Conservation (phyloP, 1,284 basidiomycete genomes). For the Phaffia rhodozyma region DNA sequence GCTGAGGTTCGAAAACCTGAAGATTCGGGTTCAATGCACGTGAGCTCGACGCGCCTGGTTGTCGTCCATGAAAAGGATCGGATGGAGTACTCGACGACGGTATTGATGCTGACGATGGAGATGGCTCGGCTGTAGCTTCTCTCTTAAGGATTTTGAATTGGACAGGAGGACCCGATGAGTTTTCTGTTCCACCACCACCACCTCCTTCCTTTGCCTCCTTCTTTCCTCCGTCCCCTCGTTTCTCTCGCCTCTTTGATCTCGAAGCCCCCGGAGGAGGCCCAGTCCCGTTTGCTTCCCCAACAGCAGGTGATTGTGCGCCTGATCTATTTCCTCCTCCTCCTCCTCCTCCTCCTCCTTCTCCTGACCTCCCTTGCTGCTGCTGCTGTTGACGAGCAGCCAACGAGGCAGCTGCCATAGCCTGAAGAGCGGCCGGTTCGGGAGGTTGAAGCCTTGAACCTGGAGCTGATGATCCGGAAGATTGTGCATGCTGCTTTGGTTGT, state of each 20-base stretch:
- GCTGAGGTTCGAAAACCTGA: too few species aligned
- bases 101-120: too few species aligned
- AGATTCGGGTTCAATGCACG: too few species aligned
- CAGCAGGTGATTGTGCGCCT: constrained; percentile 1
- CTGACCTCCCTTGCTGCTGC: background rate
- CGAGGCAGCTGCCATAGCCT: background rate
- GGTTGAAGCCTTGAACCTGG: background rate
- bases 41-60: too few species aligned
- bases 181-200: background rate
- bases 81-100: too few species aligned
- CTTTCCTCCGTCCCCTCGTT: too few species aligned
- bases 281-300: background rate
- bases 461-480: background rate
- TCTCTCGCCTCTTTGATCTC: background rate
- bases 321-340: background rate
- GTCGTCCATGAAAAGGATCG: too few species aligned
- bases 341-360: background rate
- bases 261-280: background rate
- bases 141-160: background rate
- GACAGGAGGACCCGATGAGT: background rate
- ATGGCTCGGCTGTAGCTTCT: too few species aligned
- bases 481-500: background rate
- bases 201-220: background rate
- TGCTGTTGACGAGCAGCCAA: constrained; percentile 1
- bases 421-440: background rate